Conservation (phyloP, 1,284 basidiomycete genomes). For the Cutaneotrichosporon sp. region DNA sequence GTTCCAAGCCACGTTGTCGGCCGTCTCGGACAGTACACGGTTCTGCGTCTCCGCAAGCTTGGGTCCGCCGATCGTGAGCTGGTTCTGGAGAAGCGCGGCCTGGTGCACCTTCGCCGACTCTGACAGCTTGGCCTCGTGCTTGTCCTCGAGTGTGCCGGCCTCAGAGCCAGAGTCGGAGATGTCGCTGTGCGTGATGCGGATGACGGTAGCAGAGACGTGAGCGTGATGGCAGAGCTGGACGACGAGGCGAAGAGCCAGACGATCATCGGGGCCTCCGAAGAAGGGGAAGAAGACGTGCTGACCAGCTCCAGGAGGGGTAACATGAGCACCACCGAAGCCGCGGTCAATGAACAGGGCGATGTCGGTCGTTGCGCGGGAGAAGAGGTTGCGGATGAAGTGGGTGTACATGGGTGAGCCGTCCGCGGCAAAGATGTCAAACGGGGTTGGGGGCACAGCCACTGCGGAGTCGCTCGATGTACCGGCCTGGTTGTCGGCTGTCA, state of each 20-base stretch:
- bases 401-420: conserved; percentile 61
- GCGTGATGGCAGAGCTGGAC: conserved; percentile 67
- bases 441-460: conserved; percentile 58
- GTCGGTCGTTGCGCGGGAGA: conserved; percentile 62
- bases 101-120: conserved; percentile 45
- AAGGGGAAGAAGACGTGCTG: conserved; percentile 81
- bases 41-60: conserved; percentile 35
- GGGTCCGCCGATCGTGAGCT: conserved; percentile 43
- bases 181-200: conserved; percentile 57
- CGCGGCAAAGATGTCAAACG: conserved; percentile 50
- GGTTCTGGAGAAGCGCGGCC: conserved; percentile 45
- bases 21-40: conserved; percentile 49
- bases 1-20: conserved; percentile 53
- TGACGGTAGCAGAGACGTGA: conserved; percentile 69
- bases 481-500: conserved; percentile 12
- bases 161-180: conserved; percentile 53
- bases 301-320: conserved; percentile 38
- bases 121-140: conserved; percentile 29
- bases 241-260: conserved; percentile 73
- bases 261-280: conserved; percentile 89
- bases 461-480: conserved; percentile 12
- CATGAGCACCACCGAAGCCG: conserved; percentile 53
- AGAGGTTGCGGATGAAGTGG: conserved; percentile 76
- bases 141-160: conserved; percentile 37
- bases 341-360: conserved; percentile 81